A percentile compares a stretch with the other conserved stretches of the same genome.
Evolutionary conservation across 371 early-diverging fungal genomes (phyloP).

Genomic region (Capillidium rhysosporum): DNA sequence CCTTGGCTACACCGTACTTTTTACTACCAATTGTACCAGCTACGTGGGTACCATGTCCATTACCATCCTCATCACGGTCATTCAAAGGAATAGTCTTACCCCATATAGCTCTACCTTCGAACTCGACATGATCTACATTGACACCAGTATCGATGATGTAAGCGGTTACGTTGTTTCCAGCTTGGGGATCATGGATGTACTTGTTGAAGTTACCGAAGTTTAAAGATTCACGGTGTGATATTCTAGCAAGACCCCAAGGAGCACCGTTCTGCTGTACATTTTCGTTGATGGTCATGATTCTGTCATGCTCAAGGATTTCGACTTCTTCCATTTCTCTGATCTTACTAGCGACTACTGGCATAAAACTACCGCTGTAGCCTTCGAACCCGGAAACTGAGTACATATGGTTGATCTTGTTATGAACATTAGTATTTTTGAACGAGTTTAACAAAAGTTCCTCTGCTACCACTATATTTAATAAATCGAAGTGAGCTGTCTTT

Average conservation of each 20-base stretch:
- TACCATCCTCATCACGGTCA: conserved; percentile 34
- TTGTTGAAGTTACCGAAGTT: conserved; percentile 26
- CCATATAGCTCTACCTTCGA: conserved; percentile 77
- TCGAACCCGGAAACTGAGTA: conserved; percentile 47
- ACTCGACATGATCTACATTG: conserved; percentile 58
- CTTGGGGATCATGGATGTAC: conserved; percentile 20
- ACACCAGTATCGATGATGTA: conserved; percentile 49
- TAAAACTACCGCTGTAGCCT: conserved; percentile 67
- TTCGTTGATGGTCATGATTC: conserved; percentile 42
- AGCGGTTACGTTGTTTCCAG: conserved; percentile 20
- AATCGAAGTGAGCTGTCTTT: conserved; percentile 8
- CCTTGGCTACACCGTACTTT: conserved; percentile 18
- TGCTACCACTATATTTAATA: conserved; percentile 4
- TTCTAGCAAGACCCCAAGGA: conserved; percentile 85
- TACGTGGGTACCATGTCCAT: conserved; percentile 29
- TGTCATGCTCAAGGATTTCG: conserved; percentile 78
- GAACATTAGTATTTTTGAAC: not conserved
- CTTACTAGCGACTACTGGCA: conserved; percentile 32
- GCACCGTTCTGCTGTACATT: conserved; percentile 45
- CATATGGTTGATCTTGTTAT: conserved; percentile 32
- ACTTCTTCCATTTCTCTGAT: conserved; percentile 26
- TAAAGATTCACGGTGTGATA: conserved; percentile 50
- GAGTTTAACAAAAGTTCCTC: not conserved
- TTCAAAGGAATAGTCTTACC: conserved; percentile 51
- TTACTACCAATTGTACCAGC: conserved; percentile 35